Evolutionary conservation across 176 grass and related monocot species (phyloP), one percentile per base, ranked within the genome.

Genomic region (Oryza meyeriana): DNA sequence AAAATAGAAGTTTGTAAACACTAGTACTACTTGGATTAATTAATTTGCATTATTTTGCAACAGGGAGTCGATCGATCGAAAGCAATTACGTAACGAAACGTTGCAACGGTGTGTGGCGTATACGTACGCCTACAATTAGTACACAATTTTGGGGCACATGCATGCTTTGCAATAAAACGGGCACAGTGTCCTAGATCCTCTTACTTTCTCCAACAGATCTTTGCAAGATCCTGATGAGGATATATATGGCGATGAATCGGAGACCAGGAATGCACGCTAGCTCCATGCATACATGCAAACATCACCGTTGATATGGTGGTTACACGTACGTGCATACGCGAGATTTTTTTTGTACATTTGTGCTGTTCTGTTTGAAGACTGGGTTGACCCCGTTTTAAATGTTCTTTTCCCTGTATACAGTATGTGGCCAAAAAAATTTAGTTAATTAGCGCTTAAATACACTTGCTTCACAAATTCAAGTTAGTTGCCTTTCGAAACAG

Each of bases 211-310:
- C 12, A 45, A 18, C 62, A 62, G 38, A 85, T 85, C 40, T 70
- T 75, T 2, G 25, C 62, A 63, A 35, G 81, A 88, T 88, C 69
- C 74, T 26, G 22, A 22, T 3, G 87, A 88, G 13, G 75, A 75
- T 80, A 66, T 79, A 12, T 12, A 44, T 45, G 42, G 42, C 13
- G 45, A 48, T 48, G 69, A 33, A 85, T 71, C 50, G 27, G 69
- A 38, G 82, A 85, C 71, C 69, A 12, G 29, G 38, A 12, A 18
- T 6, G 16, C 41, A 13, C 33, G n/a, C 47, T 6, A 52, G 17
- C 47, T 52, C 11, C 16, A 4, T 30, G 22, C 52, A 64, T 42
- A 12, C 3, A 42, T 42, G 41, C 42, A 10, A 29, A 26, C 33
- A 40, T 58, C 45, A 28, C 58, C 36, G 25, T n/a, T n/a, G 50